These are phyloP conservation scores for Pseudognaphalium luteoalbum DNA, from an alignment of 129 eudicot species.

Conservation along the genomic window DNA sequence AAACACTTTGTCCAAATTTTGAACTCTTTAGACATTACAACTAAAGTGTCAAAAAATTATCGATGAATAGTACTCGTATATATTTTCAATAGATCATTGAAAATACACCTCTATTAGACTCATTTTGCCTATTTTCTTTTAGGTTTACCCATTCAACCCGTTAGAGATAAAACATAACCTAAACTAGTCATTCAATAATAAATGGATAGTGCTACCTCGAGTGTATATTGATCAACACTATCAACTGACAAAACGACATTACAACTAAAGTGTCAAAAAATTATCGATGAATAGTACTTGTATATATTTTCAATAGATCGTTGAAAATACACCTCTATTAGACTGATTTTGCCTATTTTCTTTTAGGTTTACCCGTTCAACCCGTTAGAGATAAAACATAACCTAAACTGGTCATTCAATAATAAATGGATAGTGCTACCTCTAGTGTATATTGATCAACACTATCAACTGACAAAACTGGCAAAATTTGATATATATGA, in stretches of 20 bases:
- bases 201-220: conserved; percentile 5
- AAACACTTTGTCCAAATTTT: background rate
- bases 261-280: too few species aligned
- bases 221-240: conserved; percentile 5
- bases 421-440: conserved; percentile 7
- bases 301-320: background rate
- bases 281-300: too few species aligned
- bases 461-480: background rate
- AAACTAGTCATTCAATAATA: background rate
- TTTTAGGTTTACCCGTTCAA: background rate
- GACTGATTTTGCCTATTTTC: background rate
- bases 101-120: background rate
- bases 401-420: background rate
- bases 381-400: background rate
- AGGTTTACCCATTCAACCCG: background rate
- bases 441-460: background rate
- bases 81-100: background rate
- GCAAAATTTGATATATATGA: background rate
- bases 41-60: too few species aligned
- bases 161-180: background rate
- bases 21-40: too few species aligned
- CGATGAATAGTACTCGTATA: too few species aligned
- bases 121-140: background rate
- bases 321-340: background rate
- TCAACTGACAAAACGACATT: too few species aligned